phyloP scores from a whole-genome alignment of 129 eudicot species.

The Sambucus nigra region DNA sequence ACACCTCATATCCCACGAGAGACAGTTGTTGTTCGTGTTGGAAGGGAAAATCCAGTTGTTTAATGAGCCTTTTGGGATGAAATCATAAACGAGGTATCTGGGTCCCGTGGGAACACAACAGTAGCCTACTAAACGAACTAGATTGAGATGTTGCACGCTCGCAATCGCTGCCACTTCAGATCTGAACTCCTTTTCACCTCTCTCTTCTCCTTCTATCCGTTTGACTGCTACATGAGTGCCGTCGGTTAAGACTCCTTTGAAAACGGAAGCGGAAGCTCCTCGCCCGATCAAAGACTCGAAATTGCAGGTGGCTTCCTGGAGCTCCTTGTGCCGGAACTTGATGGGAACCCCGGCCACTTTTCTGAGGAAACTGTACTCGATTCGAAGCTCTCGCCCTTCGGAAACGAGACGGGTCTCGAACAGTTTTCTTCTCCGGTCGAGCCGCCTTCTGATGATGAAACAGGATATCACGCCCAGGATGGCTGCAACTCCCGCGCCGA shows the following conservation, averaged over 20 bases:
- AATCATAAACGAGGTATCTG: conserved; percentile 59
- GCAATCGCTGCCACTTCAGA: conserved; percentile 88
- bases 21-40: background rate
- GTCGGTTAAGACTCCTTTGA: conserved; percentile 50
- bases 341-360: conserved; percentile 87
- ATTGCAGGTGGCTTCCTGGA: conserved; percentile 57
- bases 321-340: conserved; percentile 50
- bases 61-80: conserved; percentile 56
- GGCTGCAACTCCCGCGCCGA: conserved; percentile 51
- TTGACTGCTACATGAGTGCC: conserved; percentile 73
- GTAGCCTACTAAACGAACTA: conserved; percentile 60
- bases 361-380: conserved; percentile 75
- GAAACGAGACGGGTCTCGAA: conserved; percentile 42
- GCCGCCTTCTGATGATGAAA: conserved; percentile 30
- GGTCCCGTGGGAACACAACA: conserved; percentile 36
- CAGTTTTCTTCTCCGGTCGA: conserved; percentile 19
- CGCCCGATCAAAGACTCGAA: conserved; percentile 53
- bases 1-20: conserved; percentile 55
- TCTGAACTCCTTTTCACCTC: conserved; percentile 63
- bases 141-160: conserved; percentile 75
- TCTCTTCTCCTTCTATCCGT: conserved; percentile 59
- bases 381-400: conserved; percentile 65
- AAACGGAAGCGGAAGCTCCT: conserved; percentile 70
- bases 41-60: conserved; percentile 70
- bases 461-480: conserved; percentile 40